These are phyloP conservation scores for Hortiboletus rubellus DNA, from an alignment of 1,284 basidiomycete genomes.

Conservation along the genomic window DNA sequence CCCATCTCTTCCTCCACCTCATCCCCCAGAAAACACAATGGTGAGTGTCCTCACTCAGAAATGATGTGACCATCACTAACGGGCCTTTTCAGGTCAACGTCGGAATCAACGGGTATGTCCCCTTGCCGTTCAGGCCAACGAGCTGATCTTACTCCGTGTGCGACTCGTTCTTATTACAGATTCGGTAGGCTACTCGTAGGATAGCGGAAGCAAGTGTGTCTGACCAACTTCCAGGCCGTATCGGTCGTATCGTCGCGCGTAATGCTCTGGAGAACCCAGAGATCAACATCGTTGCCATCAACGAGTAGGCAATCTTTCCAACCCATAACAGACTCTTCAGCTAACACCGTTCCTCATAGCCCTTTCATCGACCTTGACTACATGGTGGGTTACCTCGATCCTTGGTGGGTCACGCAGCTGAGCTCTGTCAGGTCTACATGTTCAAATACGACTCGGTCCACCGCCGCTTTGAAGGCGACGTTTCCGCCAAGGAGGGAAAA, in stretches of 20 bases:
- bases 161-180: constrained; percentile 41
- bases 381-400: constrained; percentile 63
- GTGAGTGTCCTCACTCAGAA: constrained; percentile 11
- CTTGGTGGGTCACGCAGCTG: not conserved
- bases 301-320: constrained; percentile 65
- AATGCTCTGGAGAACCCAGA: constrained; percentile 84
- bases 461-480: constrained; percentile 89
- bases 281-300: constrained; percentile 84
- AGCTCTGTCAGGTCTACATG: constrained; percentile 82
- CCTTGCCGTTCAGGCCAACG: not conserved
- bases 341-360: constrained; percentile 12
- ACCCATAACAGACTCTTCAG: not conserved
- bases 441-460: constrained; percentile 99
- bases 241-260: constrained; percentile 96
- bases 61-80: constrained; percentile 5
- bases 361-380: constrained; percentile 70
- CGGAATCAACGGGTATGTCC: constrained; percentile 86
- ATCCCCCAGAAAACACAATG: constrained; percentile 21
- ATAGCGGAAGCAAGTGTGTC: not conserved
- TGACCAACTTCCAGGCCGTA: constrained; percentile 70
- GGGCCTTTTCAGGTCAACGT: constrained; percentile 62
- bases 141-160: constrained; percentile 17
- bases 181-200: constrained; percentile 65
- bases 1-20: constrained; percentile 4
- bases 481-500: constrained; percentile 87